Percentiles rank a stretch among this genome's conserved stretches.
These are phyloP conservation scores for Penicillium verrucosum DNA, from an alignment of 2,329 filamentous ascomycete genomes.

Conservation along the genomic window DNA sequence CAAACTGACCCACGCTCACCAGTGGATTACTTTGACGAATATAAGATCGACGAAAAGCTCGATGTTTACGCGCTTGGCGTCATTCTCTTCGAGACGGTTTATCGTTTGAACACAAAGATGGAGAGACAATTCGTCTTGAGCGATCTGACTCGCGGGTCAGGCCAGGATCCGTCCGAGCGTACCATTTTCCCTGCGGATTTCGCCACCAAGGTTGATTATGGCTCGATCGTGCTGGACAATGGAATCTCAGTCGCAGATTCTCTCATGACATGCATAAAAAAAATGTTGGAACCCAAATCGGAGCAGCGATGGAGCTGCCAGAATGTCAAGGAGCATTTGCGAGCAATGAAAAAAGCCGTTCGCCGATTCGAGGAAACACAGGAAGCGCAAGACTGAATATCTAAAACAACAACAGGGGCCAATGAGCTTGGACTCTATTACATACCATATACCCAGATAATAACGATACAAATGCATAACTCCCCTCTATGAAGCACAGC, in stretches of 20 bases:
- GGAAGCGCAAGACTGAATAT: not conserved
- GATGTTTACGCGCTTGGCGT: constrained; percentile 63
- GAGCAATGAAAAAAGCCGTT: constrained; percentile 26
- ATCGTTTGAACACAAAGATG: constrained; percentile 51
- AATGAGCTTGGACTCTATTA: not conserved
- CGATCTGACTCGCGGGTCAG: constrained; percentile 35
- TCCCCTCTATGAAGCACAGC: constrained; percentile 5
- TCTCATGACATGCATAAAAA: constrained; percentile 38
- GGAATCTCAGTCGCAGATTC: constrained; percentile 31
- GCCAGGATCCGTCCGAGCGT: constrained; percentile 7
- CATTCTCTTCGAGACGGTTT: constrained; percentile 61
- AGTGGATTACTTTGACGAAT: constrained; percentile 16
- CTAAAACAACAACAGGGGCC: not conserved
- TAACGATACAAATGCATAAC: constrained; percentile 11
- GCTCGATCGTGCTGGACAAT: constrained; percentile 24
- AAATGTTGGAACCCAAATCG: constrained; percentile 42
- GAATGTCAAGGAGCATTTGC: constrained; percentile 35
- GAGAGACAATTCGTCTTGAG: constrained; percentile 46
- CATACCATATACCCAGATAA: constrained; percentile 16
- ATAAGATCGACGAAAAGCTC: constrained; percentile 49
- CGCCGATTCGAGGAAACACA: constrained; percentile 13
- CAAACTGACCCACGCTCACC: not conserved
- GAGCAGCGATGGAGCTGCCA: constrained; percentile 38
- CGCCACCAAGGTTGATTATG: constrained; percentile 35
- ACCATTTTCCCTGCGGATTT: constrained; percentile 39